Percentiles rank a stretch among this genome's conserved stretches.
phyloP scores from a whole-genome alignment of 768 basidiomycete genomes.

The Lentinula edodes region DNA sequence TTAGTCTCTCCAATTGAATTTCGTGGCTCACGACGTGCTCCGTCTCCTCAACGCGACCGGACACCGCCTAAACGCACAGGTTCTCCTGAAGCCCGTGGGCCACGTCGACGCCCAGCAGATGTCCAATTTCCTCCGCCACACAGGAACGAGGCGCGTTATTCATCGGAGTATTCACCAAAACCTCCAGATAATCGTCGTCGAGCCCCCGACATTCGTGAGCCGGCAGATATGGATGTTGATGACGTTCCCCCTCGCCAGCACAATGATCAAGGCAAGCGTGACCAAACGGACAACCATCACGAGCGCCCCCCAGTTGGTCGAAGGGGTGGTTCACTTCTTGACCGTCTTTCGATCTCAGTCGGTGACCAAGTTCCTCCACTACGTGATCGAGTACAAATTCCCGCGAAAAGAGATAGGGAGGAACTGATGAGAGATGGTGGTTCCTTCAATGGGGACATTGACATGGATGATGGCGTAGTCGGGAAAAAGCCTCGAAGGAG shows the following conservation, averaged over 20 bases:
- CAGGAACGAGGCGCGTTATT: background rate
- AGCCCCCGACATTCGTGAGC: background rate
- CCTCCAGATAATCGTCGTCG: background rate
- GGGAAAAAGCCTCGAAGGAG: slow-evolving; percentile 3
- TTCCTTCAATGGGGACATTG: slow-evolving; percentile 11
- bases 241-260: slow-evolving; percentile 2
- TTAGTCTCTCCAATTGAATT: background rate
- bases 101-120: background rate
- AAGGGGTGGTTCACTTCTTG: slow-evolving; percentile 30
- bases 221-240: background rate
- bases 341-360: slow-evolving; percentile 24
- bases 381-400: slow-evolving; percentile 32
- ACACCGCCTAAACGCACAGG: background rate
- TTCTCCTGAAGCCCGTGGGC: background rate
- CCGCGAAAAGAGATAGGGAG: slow-evolving; percentile 24
- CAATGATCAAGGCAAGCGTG: slow-evolving; percentile 7
- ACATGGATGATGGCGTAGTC: background rate
- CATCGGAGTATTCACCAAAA: background rate
- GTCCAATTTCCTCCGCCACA: background rate
- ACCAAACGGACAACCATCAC: background rate
- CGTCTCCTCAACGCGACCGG: background rate
- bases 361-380: slow-evolving; percentile 15
- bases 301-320: slow-evolving; percentile 6
- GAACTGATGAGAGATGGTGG: slow-evolving; percentile 18
- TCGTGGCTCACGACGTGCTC: background rate